Evolutionary conservation across 768 basidiomycete genomes (phyloP).

Genomic region (Panus rudis): DNA sequence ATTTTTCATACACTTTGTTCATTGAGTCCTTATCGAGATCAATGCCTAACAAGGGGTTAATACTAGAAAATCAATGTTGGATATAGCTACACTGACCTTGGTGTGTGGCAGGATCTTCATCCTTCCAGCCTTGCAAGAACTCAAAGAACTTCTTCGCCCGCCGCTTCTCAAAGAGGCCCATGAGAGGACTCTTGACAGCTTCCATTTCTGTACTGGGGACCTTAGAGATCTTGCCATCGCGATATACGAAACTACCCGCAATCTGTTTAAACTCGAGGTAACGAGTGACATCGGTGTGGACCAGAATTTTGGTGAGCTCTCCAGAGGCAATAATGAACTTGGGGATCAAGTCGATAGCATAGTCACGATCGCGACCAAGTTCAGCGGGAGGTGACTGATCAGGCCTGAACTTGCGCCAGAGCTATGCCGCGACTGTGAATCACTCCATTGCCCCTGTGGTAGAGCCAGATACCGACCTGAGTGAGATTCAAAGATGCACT

Average conservation of each 20-base stretch:
- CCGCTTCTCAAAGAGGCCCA: constrained; percentile 99
- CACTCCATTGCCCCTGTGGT: constrained; percentile 2
- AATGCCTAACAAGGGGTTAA: constrained; percentile 45
- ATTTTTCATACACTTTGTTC: constrained; percentile 94
- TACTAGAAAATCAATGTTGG: neutral
- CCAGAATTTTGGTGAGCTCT: constrained; percentile 95
- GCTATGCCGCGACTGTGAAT: constrained; percentile 40
- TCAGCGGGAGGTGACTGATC: constrained; percentile 69
- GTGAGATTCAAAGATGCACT: constrained; percentile 95
- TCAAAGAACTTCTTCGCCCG: constrained; percentile 98
- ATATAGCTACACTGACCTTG: constrained; percentile 57
- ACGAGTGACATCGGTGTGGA: constrained; percentile 96
- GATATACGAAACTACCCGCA: constrained; percentile 95
- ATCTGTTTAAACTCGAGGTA: constrained; percentile 99
- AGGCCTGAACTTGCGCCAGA: constrained; percentile 92
- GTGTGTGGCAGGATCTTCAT: constrained; percentile 92
- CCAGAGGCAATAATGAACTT: constrained; percentile 99
- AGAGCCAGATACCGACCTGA: constrained; percentile 54
- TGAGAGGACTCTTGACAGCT: constrained; percentile 88
- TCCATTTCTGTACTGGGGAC: constrained; percentile 98
- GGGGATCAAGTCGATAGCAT: constrained; percentile 95
- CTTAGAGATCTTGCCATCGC: constrained; percentile 94
- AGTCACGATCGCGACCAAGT: constrained; percentile 95
- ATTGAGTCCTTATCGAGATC: constrained; percentile 87
- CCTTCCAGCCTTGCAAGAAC: constrained; percentile 93